Evolutionary conservation across 768 basidiomycete species (phyloP), one percentile per base, ranked within the genome.

Genomic region (Rhizopogon rudus): DNA sequence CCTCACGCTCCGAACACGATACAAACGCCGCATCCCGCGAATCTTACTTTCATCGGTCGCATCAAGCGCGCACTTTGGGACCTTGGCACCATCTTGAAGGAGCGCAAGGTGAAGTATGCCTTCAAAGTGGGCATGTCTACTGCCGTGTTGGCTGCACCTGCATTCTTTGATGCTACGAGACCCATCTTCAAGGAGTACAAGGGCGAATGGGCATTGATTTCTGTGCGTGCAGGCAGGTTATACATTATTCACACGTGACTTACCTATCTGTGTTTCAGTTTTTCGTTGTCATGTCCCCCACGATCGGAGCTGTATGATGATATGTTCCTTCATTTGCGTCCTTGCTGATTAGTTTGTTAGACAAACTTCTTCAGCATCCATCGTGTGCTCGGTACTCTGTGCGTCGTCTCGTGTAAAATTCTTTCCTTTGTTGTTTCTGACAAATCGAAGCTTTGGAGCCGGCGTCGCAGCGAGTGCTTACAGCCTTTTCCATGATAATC

Each of bases 161-260:
- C 95, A 0, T 98, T 96, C 70, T 85, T 91, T 56, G 88, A 90
- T 52, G 58, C 69, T 16, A 94, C 90, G 1, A 77, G 94, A 25
- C 86, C 85, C 5, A 69, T 83, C 3, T 98, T 97, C 64, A 75
- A 91, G 42, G 80, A 85, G 45, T 93, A 88, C 62, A 81, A 86
- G 62, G 95, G 95, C 37, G 93, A 98, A 72, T 99, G 96, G 96
- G 93, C 93, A 1, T 73, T 99, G 64, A 91, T 98, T 52, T 94
- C 94, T 44, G 93, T 91, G 58, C 65, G 81, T 74, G 29, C 37
- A 41, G 14, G 16, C 13, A 12, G 8, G 12, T 37, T 3, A 1
- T 48, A 58, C 54, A 61, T 60, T 31, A 61, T 60, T 62, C 52
- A 37, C 17, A 14, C 8, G 29, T 57, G 57, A 40, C 46, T 58